Base-by-base conservation (phyloP, 768 basidiomycete genomes). In the Kwoniella sp. region DNA sequence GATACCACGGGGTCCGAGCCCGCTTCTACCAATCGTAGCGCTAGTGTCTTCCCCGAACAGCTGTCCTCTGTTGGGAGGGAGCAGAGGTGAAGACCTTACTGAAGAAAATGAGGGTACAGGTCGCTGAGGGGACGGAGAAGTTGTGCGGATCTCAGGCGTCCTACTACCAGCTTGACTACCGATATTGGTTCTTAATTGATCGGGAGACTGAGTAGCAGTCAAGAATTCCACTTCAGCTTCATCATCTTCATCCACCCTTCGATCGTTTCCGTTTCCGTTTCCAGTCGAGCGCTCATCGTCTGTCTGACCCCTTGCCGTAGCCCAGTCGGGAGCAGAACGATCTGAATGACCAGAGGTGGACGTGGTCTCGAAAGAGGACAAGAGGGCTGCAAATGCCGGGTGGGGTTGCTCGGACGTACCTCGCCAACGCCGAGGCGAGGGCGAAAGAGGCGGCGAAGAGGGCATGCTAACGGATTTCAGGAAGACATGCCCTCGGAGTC, bases 91-190 rank as follows among this genome's bases (percentile, higher is more conserved):
- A 17, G 44, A 58, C 2, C 21, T 17, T 30, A 24, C n/a, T 33
- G 40, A 13, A 40, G 27, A n/a, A 9, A 47, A 36, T 7, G 57
- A n/a, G 12, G 6, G 5, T 19, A 48, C 17, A 21, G 46, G 46
- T 25, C 71, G 61, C 60, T 64, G 65, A 47, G 74, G 74, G 22
- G 72, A 73, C 33, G 74, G 70, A 2, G 74, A 76, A 54, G 63
- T 73, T 10, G 72, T 76, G 19, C 64, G 50, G 17, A 73, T 73
- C n/a, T 68, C 69, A 3, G 70, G 68, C 36, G 44, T 44, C n/a
- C 36, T n/a, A 13, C 13, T 29, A 25, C 48, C 15, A 17, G 55
- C 24, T 44, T 44, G 8, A 44, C 40, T 44, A 19, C 40, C 40
- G 10, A 44, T 44, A 9, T 10, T 44, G 40, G 40, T 19, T 19